Percentiles rank a stretch among this genome's conserved stretches.
Evolutionary conservation across 208 protist genomes (phyloP).

Genomic region (Plasmodiophora brassicae): DNA sequence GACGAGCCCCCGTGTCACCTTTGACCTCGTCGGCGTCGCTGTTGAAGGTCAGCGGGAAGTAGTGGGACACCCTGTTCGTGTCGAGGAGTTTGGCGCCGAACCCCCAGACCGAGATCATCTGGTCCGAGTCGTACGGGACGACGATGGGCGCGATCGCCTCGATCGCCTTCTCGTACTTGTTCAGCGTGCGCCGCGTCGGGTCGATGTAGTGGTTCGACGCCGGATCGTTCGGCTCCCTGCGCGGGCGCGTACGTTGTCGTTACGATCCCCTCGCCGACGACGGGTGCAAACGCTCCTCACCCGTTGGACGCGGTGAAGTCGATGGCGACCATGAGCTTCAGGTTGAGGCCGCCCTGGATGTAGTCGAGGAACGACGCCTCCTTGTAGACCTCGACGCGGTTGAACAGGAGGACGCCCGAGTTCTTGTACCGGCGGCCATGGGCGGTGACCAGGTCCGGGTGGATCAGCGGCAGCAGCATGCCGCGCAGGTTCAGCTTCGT

Average conservation of each 20-base stretch:
- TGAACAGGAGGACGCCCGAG: background rate
- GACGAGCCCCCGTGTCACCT: too few relatives aligned
- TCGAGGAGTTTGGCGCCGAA: constrained; percentile 38
- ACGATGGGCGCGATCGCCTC: constrained; percentile 35
- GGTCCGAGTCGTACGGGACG: constrained; percentile 45
- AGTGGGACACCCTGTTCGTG: background rate
- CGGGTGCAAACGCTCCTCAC: too few relatives aligned
- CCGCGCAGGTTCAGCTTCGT: background rate
- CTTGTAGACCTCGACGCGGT: constrained; percentile 2
- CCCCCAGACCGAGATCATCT: constrained; percentile 44
- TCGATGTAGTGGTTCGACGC: background rate
- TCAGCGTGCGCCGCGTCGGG: background rate
- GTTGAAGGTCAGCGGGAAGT: constrained; percentile 41
- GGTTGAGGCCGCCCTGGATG: constrained; percentile 32
- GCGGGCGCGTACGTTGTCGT: background rate
- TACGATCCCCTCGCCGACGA: background rate
- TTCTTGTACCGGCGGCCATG: background rate
- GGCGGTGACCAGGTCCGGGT: background rate
- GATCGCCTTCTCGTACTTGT: constrained; percentile 38
- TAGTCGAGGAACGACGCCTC: constrained; percentile 46
- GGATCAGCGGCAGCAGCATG: background rate
- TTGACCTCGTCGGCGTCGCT: background rate
- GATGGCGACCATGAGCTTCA: constrained; percentile 52
- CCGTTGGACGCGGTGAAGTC: constrained; percentile 50
- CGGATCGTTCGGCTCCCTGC: background rate